phyloP scores from a whole-genome alignment of 345 rosid genomes.

The Eucalyptus caleyi region DNA sequence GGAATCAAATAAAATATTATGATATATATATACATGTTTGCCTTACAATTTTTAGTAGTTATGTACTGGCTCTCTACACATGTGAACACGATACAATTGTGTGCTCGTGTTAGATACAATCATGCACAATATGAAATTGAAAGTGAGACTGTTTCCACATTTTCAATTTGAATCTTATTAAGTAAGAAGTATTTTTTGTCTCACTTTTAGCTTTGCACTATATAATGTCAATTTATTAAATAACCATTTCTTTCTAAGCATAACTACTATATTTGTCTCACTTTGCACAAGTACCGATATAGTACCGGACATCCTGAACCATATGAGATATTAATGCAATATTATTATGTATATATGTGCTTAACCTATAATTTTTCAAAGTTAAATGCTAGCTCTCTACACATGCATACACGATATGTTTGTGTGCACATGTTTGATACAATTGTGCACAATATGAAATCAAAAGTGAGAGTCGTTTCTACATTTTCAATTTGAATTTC shows the following conservation, averaged over 20 bases:
- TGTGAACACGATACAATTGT: fast-evolving
- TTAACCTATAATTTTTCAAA: not conserved
- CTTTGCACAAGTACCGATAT: not conserved
- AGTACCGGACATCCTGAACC: not conserved
- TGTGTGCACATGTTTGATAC: not conserved
- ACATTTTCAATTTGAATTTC: too few species aligned
- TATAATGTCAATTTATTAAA: not conserved
- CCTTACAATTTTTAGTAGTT: not conserved
- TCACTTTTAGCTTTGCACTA: not conserved
- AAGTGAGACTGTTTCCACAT: not conserved
- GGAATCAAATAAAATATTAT: not conserved
- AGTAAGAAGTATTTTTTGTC: not conserved
- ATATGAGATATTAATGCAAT: too few species aligned
- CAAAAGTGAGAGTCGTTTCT: fast-evolving
- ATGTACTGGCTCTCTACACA: not conserved
- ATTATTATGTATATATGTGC: too few species aligned
- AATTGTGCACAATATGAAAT: fast-evolving
- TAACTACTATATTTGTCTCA: not conserved
- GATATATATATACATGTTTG: not conserved
- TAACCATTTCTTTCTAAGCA: not conserved
- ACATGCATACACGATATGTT: fast-evolving
- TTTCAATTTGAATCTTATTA: not conserved
- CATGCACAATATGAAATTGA: not conserved
- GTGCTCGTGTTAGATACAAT: not conserved
- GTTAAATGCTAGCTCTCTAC: not conserved